A percentile compares a stretch with the other conserved stretches of the same genome.
These are phyloP conservation scores for Eleusine coracana DNA, from an alignment of 176 grass and related monocot species.

Conservation along the genomic window DNA sequence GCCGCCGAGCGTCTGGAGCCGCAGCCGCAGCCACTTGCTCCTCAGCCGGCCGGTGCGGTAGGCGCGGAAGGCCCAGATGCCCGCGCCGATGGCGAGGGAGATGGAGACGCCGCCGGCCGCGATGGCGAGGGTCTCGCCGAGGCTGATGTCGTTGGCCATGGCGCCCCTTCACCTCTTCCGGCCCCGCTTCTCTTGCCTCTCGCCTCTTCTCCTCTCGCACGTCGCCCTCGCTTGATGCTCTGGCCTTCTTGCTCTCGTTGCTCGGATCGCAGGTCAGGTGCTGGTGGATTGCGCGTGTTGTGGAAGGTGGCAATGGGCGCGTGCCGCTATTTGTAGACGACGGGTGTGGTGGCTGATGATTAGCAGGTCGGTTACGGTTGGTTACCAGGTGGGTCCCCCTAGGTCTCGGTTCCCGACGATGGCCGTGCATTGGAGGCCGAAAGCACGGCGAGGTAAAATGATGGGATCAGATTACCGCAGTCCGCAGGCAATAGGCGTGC, in stretches of 20 bases:
- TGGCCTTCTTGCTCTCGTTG: constrained; percentile 4
- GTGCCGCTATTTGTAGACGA: constrained; percentile 1
- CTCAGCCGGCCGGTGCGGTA: not conserved
- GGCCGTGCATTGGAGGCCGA: not conserved
- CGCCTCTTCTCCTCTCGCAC: not conserved
- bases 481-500: not conserved
- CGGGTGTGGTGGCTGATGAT: not conserved
- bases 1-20: constrained; percentile 15
- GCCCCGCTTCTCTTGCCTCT: not conserved
- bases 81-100: not conserved
- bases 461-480: not conserved
- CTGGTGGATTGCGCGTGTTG: not conserved
- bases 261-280: not conserved
- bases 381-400: not conserved
- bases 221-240: not conserved
- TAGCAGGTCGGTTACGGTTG: not conserved
- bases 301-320: not conserved
- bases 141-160: not conserved
- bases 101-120: not conserved
- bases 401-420: not conserved
- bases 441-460: not conserved
- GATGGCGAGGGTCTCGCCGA: not conserved
- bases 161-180: not conserved
- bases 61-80: not conserved
- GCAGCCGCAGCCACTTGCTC: not conserved